Evolutionary conservation across 2,329 filamentous ascomycete genomes (phyloP), one percentile per base, ranked within the genome.

Genomic region (Capronia epimyces): DNA sequence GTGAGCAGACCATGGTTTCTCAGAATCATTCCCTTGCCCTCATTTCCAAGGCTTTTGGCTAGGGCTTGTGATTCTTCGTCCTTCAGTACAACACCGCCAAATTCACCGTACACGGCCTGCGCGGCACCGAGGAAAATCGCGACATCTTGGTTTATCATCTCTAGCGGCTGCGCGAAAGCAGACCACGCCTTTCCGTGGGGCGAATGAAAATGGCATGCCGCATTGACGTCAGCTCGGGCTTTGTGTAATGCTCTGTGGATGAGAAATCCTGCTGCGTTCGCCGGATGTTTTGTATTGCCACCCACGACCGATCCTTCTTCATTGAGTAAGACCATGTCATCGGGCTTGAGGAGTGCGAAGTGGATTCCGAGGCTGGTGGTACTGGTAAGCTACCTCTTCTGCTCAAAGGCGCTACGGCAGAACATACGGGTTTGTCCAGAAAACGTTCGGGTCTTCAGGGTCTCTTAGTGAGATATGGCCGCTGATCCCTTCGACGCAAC

Each of bases 1-100:
- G 83, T 86, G 44, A 89, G 67, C 29, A 89, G 69, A 0, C 86
- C 86, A 66, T 89, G 85, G 64, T 88, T 89, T 57, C 83, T 73
- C 44, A 88, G 69, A 41, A 88, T 81, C 56, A 80, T 74, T 1
- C 75, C 83, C 64, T 78, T 79, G 18, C 75, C 84, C 0, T 71
- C 66, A 12, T 50, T 47, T 0, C 84, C 84, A 1, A 89, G 70
- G 0, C 83, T 78, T 9, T 69, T 70, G 1, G 84, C 84, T 55
- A 89, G 80, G 36, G 76, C 72, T 58, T 75, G 68, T 1, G 84
- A 84, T 64, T 89, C 85, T 49, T 79, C 79, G n/a, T 72, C 73
- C 1, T 71, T 75, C 25, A 85, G 72, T 0, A 84, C 82, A 2
- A 84, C 75, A 2, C 82, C 82, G 3, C 81, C 81, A 62, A 83